Percentiles rank a stretch among this genome's conserved stretches.
These are phyloP conservation scores for Teratosphaeriaceae sp. DNA, from an alignment of 2,329 filamentous ascomycete genomes.

Conservation along the genomic window DNA sequence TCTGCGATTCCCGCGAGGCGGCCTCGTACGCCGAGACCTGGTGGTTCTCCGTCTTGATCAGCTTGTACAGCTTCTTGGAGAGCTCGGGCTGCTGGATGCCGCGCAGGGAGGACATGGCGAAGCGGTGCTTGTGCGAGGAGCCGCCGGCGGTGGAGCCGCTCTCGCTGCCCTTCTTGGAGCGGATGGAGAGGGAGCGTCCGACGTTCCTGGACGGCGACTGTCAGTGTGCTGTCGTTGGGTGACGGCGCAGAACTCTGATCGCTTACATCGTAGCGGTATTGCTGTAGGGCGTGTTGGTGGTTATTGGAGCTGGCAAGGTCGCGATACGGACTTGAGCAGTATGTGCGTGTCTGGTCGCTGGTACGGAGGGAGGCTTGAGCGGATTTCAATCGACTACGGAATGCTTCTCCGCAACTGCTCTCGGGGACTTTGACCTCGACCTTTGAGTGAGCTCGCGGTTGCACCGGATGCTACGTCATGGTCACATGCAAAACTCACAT, in stretches of 20 bases:
- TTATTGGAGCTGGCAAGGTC: neutral
- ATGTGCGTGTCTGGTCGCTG: too few relatives aligned
- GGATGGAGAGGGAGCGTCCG: conserved; percentile 63
- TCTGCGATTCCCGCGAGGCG: conserved; percentile 94
- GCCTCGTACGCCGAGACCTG: conserved; percentile 98
- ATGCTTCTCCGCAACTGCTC: too few relatives aligned
- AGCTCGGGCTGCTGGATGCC: conserved; percentile 81
- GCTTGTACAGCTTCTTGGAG: conserved; percentile 79
- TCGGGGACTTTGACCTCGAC: too few relatives aligned
- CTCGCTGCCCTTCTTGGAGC: conserved; percentile 52
- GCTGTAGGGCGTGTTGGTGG: neutral
- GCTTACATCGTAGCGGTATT: too few relatives aligned
- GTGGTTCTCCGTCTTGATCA: conserved; percentile 99
- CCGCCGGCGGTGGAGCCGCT: conserved; percentile 30
- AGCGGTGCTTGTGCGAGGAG: conserved; percentile 53
- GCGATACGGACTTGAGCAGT: neutral
- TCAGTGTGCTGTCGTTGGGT: too few relatives aligned
- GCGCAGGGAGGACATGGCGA: conserved; percentile 80
- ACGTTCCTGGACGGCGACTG: conserved; percentile 19
- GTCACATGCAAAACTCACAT: conserved; percentile 3
- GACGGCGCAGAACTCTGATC: too few relatives aligned
- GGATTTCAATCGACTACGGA: too few relatives aligned
- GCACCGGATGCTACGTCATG: neutral
- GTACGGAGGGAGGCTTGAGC: too few relatives aligned
- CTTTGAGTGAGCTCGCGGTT: too few relatives aligned